phyloP scores from a whole-genome alignment of 768 basidiomycete genomes.

The Astraeus odoratus region DNA sequence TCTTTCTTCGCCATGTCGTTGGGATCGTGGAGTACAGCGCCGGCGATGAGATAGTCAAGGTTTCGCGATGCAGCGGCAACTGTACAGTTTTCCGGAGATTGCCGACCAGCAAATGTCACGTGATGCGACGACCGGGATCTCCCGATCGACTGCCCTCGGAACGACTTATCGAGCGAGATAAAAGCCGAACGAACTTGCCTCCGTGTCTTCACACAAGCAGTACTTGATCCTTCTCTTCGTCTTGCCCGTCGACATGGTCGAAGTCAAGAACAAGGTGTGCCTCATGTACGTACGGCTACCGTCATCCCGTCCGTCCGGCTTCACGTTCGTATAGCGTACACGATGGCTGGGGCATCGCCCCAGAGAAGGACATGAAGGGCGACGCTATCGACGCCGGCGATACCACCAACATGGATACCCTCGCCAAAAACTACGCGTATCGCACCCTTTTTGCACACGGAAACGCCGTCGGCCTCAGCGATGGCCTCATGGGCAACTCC shows the following conservation, averaged over 20 bases:
- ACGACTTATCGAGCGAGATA: not conserved
- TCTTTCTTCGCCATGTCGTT: constrained; percentile 3
- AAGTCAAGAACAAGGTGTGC: constrained; percentile 85
- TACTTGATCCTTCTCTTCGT: too few species aligned
- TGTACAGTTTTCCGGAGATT: constrained; percentile 1
- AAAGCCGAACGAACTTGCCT: not conserved
- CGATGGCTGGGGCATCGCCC: constrained; percentile 91
- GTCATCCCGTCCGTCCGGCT: not conserved
- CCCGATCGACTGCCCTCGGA: too few species aligned
- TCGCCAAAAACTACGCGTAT: constrained; percentile 69
- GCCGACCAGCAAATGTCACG: not conserved
- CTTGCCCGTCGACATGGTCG: constrained; percentile 27
- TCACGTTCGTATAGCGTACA: constrained; percentile 55
- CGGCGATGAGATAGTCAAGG: not conserved
- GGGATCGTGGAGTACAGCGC: not conserved
- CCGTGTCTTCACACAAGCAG: too few species aligned
- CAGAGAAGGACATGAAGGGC: constrained; percentile 63
- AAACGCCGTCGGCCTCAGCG: constrained; percentile 85
- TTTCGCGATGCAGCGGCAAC: not conserved
- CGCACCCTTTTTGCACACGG: constrained; percentile 79
- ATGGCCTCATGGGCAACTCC: constrained; percentile 96
- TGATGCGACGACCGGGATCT: not conserved
- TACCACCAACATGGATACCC: constrained; percentile 85
- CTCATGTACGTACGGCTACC: constrained; percentile 54
- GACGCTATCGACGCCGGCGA: constrained; percentile 82